Evolutionary conservation across 1,139 yeast genomes (phyloP), one percentile per base, ranked within the genome.

Genomic region (Lodderomyces beijingensis): DNA sequence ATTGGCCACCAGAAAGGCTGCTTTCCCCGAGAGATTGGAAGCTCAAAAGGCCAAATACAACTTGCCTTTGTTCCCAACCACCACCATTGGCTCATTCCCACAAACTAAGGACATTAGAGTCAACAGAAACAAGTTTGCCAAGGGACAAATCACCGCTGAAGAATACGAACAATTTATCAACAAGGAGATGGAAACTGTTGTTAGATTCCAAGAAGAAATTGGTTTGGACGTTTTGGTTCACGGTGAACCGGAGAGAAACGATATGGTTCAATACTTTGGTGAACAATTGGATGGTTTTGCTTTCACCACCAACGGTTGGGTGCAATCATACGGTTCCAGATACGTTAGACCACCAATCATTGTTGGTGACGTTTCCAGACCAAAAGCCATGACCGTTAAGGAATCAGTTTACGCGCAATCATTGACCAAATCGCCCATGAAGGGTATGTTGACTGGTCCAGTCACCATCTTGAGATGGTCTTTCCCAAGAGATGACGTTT

Each of bases 401-500:
- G 98, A 93, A 77, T 89, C 97, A 42, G 95, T 91, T 61, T 91
- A 87, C 70, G 98, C 98, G 53, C 98, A 93, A 78, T 85, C 96
- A 45, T 70, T 91, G 61, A 88, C 97, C 59, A 70, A 79, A 57
- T 84, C 84, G 74, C 96, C 96, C 63, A 84, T 91, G 80, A 91
- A 91, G 81, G 98, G 98, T 85, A 91, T 91, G 98, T 84, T 91
- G 67, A 89, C 98, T 63, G 98, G 98, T 73, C 98, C 98, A 65
- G 94, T 91, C 55, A 91, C 98, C 58, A 87, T 95, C 71, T 82
- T 91, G 66, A 87, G 98, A 82, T 91, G 98, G 98, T 91, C 98
- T 56, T 91, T 91, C 97, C 98, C 98, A 74, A 87, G 98, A 82
- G 93, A 89, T 63, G 98, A 91, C 59, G 84, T 91, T 52, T 77